A percentile compares a stretch with the other conserved stretches of the same genome.
Evolutionary conservation across 768 basidiomycete species (phyloP).

Genomic region (Multifurca ochricompacta): DNA sequence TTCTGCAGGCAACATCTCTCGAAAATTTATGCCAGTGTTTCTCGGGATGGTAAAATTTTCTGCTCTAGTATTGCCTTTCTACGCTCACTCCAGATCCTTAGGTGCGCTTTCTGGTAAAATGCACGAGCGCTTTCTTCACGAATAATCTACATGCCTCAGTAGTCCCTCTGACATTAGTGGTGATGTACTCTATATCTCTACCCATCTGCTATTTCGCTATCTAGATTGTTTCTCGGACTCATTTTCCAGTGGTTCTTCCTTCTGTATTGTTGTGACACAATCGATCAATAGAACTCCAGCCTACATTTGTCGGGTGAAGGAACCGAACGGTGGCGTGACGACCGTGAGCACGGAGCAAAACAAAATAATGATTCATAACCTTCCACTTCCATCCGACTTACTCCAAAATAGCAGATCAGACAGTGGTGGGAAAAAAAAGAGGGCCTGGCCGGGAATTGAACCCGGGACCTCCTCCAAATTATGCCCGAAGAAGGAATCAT

Average conservation of each 20-base stretch:
- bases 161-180: background rate
- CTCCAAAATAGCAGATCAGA: no score
- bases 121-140: background rate
- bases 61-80: background rate
- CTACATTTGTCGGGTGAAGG: background rate
- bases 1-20: conserved; percentile 85
- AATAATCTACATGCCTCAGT: background rate
- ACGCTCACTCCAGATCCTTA: conserved; percentile 1
- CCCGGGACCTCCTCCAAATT: conserved; percentile 74
- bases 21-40: conserved; percentile 97
- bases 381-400: no score
- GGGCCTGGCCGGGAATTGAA: conserved; percentile 83
- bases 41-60: conserved; percentile 72
- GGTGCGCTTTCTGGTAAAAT: conserved; percentile 39
- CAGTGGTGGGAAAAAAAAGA: background rate
- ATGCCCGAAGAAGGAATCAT: conserved; percentile 21
- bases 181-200: background rate
- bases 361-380: no score
- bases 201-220: conserved; percentile 14
- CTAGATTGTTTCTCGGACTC: conserved; percentile 2
- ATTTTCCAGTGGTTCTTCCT: background rate
- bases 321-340: background rate
- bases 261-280: no score
- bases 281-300: no score
- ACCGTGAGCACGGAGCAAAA: no score